These are phyloP conservation scores for Tetradesmus lagerheimii DNA, from an alignment of 139 green algal genomes.

Conservation along the genomic window DNA sequence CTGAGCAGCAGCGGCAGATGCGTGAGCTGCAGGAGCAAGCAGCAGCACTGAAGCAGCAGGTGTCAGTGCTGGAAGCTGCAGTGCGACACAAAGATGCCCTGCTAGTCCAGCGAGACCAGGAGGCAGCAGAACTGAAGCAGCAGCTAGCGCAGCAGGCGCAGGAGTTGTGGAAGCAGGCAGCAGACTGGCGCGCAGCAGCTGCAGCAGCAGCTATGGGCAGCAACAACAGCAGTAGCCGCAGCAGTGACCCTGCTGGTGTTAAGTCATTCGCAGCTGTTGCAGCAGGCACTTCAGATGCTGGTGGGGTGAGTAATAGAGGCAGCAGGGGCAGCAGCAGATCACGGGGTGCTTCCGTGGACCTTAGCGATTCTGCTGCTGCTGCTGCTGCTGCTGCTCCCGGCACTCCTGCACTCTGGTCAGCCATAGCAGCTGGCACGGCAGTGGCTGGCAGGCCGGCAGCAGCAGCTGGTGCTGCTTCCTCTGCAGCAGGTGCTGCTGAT, in stretches of 20 bases:
- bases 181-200: not conserved
- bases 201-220: not conserved
- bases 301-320: not conserved
- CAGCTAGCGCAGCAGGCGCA: not conserved
- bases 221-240: not conserved
- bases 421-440: conserved; percentile 27
- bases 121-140: not conserved
- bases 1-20: conserved; percentile 22
- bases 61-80: not conserved
- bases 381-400: conserved; percentile 3
- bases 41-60: conserved; percentile 2
- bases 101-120: conserved; percentile 14
- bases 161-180: not conserved
- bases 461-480: not conserved
- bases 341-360: conserved; percentile 1
- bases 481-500: not conserved
- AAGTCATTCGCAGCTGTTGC: not conserved
- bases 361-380: conserved; percentile 20
- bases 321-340: conserved; percentile 1
- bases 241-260: not conserved
- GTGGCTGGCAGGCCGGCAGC: not conserved
- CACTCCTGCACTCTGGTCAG: conserved; percentile 24
- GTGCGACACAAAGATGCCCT: not conserved
- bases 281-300: not conserved
- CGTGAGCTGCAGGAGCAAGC: conserved; percentile 37